A percentile compares a stretch with the other conserved stretches of the same genome.
Evolutionary conservation across 1,284 basidiomycete genomes (phyloP).

Genomic region (Rhodofomes roseus): DNA sequence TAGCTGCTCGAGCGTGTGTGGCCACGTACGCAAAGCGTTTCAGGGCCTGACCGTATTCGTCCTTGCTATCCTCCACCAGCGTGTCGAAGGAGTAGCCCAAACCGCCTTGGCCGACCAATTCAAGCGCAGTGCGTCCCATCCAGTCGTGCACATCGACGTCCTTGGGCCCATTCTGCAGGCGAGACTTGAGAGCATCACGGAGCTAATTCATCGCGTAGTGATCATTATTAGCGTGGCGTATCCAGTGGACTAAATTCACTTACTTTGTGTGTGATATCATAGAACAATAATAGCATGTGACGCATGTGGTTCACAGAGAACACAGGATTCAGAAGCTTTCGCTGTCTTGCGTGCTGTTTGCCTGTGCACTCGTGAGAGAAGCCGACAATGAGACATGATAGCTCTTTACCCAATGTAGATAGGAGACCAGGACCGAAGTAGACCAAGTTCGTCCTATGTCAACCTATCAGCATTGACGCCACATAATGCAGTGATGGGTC

Average conservation of each 20-base stretch:
- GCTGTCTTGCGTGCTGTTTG: conserved; percentile 20
- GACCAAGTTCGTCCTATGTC: background rate
- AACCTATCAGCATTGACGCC: background rate
- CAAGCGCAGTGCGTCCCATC: conserved; percentile 31
- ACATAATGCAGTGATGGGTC: no score
- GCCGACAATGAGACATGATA: no score
- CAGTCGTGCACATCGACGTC: conserved; percentile 35
- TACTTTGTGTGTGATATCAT: conserved; percentile 8
- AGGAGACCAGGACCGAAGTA: background rate
- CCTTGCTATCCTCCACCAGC: conserved; percentile 19
- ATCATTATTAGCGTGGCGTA: background rate
- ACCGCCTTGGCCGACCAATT: conserved; percentile 29
- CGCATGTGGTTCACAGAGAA: conserved; percentile 23
- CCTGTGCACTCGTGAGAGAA: conserved; percentile 10
- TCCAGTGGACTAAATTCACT: background rate
- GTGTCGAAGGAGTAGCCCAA: conserved; percentile 38
- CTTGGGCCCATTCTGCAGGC: conserved; percentile 12
- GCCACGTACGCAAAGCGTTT: conserved; percentile 23
- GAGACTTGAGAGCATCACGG: conserved; percentile 9
- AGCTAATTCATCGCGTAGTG: conserved; percentile 6
- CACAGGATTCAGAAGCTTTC: conserved; percentile 25
- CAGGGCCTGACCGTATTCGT: conserved; percentile 28
- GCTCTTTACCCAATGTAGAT: background rate
- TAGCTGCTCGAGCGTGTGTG: no score
- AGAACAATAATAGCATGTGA: conserved; percentile 21